phyloP scores from a whole-genome alignment of 1,284 basidiomycete species.

The Xanthoconium separans region DNA sequence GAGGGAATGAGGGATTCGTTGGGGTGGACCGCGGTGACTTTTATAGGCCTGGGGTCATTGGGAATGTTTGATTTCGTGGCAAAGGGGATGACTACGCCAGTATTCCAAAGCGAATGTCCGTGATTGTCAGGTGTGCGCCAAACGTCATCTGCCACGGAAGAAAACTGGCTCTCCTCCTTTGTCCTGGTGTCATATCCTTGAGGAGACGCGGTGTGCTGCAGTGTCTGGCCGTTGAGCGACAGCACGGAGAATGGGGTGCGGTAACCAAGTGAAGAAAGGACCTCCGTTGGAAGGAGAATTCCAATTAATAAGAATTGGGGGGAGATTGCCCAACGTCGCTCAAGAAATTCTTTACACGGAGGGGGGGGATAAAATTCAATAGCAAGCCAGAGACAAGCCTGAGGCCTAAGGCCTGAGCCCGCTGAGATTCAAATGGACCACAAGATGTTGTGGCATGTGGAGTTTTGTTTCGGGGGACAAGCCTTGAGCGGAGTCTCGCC shows the following conservation, averaged over 20 bases:
- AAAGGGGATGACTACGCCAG: background rate
- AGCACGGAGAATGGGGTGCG: no score
- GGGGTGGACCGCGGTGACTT: slow-evolving; percentile 3
- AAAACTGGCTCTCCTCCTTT: background rate
- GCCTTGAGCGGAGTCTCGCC: slow-evolving; percentile 20
- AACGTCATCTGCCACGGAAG: background rate
- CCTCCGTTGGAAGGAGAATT: no score
- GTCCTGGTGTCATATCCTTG: background rate
- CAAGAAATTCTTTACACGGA: background rate
- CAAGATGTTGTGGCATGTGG: slow-evolving; percentile 13
- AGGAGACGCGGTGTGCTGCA: background rate
- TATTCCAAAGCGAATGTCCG: slow-evolving; percentile 6
- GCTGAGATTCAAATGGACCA: slow-evolving; percentile 11
- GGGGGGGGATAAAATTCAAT: background rate
- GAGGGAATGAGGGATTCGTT: background rate
- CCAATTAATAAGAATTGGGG: background rate
- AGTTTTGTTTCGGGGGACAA: slow-evolving; percentile 12
- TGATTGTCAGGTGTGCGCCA: slow-evolving; percentile 1
- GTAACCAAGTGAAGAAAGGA: no score
- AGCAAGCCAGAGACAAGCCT: no score
- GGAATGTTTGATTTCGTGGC: background rate
- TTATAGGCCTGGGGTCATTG: slow-evolving; percentile 16
- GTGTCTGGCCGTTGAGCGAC: no score
- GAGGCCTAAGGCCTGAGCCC: background rate
- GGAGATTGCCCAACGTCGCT: background rate